These are phyloP conservation scores for Quercus glauca DNA, from an alignment of 306 rosid genomes.

Conservation along the genomic window DNA sequence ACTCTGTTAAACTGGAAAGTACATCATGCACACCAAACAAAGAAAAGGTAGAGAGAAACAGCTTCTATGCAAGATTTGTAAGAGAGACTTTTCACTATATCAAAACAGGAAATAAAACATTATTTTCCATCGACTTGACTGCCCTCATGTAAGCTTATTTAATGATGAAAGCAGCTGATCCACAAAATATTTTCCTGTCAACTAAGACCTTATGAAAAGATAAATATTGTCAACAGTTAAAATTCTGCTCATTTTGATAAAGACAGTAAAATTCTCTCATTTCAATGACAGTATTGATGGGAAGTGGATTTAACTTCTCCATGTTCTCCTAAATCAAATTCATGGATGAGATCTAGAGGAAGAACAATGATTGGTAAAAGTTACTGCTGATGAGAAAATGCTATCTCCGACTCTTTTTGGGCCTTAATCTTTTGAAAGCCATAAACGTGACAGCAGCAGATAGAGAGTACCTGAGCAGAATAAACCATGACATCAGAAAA, in stretches of 20 bases:
- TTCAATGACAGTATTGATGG: background rate
- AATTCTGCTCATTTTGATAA: background rate
- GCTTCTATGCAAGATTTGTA: background rate
- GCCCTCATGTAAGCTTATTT: background rate
- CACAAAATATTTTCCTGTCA: background rate
- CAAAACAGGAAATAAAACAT: background rate
- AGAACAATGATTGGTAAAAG: background rate
- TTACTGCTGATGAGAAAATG: conserved; percentile 13
- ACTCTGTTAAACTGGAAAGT: background rate
- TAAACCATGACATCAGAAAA: conserved; percentile 4
- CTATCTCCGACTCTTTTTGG: conserved; percentile 54
- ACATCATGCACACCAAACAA: background rate
- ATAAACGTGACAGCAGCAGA: conserved; percentile 91
- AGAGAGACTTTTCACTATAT: background rate
- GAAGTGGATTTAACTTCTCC: background rate
- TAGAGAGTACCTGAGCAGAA: conserved; percentile 75
- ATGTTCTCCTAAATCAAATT: background rate
- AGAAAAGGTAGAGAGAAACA: background rate
- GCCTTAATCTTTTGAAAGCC: conserved; percentile 76
- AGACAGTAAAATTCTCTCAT: background rate
- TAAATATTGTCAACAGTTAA: background rate
- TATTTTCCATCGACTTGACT: background rate
- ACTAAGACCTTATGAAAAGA: background rate
- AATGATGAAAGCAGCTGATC: background rate
- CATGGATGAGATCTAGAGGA: background rate